Conservation (phyloP, 2,329 filamentous ascomycete species). For the Xylogone sp. region DNA sequence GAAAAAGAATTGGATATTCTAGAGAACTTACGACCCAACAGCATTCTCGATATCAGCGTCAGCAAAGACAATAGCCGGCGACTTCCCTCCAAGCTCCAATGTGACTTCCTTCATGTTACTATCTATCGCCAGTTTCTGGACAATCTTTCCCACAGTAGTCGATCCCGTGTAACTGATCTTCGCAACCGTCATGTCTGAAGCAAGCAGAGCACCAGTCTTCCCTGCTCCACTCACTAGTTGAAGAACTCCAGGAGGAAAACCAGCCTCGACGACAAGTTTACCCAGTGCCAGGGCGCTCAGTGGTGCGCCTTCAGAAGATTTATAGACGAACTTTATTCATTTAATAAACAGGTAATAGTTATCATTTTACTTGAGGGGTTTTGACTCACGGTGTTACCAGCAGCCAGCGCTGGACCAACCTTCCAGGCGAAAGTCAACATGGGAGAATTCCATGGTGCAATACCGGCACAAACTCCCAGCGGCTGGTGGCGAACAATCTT, state of each 20-base stretch:
- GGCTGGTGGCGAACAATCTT: constrained; percentile 32
- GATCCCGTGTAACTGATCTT: constrained; percentile 38
- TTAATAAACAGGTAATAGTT: background rate
- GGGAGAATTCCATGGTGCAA: constrained; percentile 55
- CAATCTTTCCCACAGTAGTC: constrained; percentile 31
- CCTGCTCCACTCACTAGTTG: constrained; percentile 36
- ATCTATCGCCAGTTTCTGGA: constrained; percentile 34
- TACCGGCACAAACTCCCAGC: constrained; percentile 45
- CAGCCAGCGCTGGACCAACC: constrained; percentile 55
- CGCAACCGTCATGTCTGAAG: constrained; percentile 32
- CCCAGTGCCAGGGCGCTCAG: constrained; percentile 47
- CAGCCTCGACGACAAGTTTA: constrained; percentile 10
- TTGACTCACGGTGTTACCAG: constrained; percentile 43
- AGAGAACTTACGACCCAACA: constrained; percentile 30
- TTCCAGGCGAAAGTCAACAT: constrained; percentile 47
- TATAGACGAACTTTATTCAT: constrained; percentile 44
- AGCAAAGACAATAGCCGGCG: constrained; percentile 37
- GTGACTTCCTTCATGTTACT: constrained; percentile 37
- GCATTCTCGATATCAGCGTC: constrained; percentile 40
- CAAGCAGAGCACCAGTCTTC: constrained; percentile 30
- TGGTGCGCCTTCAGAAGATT: constrained; percentile 60
- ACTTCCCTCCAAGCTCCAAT: constrained; percentile 40
- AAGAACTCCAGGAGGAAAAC: constrained; percentile 34
- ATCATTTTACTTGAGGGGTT: background rate
- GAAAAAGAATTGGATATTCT: background rate